Evolutionary conservation across 805 yeast species (phyloP), one percentile per base, ranked within the genome.

Genomic region (Ogataea philodendri): DNA sequence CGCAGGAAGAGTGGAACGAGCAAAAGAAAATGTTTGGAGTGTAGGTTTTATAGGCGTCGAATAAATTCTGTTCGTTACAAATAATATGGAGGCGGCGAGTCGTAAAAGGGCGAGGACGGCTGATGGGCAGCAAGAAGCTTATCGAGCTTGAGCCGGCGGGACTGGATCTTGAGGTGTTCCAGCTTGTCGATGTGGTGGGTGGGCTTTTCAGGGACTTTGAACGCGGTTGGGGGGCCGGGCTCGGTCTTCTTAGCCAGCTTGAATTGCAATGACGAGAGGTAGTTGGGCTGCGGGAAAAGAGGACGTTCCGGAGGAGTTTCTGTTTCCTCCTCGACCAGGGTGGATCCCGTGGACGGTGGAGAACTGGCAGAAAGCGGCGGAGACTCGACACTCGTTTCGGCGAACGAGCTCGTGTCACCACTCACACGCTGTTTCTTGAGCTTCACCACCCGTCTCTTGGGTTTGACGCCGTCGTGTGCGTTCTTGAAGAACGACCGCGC

Each of bases 1-100:
- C 97, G 0, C 78, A 81, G 1, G 84, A 75, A n/a, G 98, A 90
- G 59, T 90, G 96, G 96, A 70, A 69, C 21, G 54, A 55, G 33
- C 65, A 60, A 37, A 60, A 60, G 44, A 52, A 51, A 34, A 22
- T 55, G 32, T 59, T 47, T 37, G 43, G 46, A 10, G 39, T 35
- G 39, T 35, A 24, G 21, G 17, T 15, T 29, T 18, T 9, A 32
- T 26, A 26, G 8, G 29, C 29, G 29, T 25, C 25, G 37, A 33
- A 26, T 37, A 22, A 9, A 38, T 16, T 14, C n/a, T n/a, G 18
- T 26, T 32, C 11, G 14, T 37, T 31, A 48, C 27, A 48, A 32
- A 22, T 52, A 46, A 37, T 52, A 52, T 16, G 48, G 48, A 18
- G 56, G 56, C 35, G 57, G 54, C 24, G 54, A 41, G 22, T 48